Base-by-base conservation (phyloP, 108 stramenopile species). In the Licmophora abbreviata region DNA sequence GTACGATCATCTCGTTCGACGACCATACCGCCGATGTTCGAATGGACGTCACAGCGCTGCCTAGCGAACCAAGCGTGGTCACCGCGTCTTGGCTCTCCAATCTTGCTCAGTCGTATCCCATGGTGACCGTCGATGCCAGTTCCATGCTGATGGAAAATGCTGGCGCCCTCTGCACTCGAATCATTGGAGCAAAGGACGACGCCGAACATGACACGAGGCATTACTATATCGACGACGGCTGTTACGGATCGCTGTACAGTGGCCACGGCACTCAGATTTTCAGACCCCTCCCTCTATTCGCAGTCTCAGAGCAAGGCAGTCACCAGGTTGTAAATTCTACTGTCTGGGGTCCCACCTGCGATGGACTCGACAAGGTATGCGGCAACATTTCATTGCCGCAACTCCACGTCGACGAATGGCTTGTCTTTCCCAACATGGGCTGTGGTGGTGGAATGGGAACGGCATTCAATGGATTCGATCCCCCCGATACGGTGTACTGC, bases 291-390 rank as follows among this genome's bases (percentile, higher is more conserved):
- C n/a, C n/a, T n/a, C n/a, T n/a, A n/a, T n/a, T n/a, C n/a, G n/a
- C n/a, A n/a, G n/a, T n/a, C n/a, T n/a, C n/a, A n/a, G n/a, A n/a
- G n/a, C n/a, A n/a, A n/a, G 23, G 29, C 31, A 56, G 52, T 25
- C 51, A 37, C 9, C 8, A n/a, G 35, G 12, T 9, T 18, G 14
- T 7, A 26, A 2, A 24, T 12, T 42, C 63, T 10, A 74, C 73
- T 21, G 73, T 74, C 22, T 74, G 73, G 73, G 73, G 73, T 35
- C 73, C 73, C 22, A 74, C 73, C 22, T 74, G 68, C 35, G 73
- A 74, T 51, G 73, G 73, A 29, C 36, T 74, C 14, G 73, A 74
- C 37, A 53, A 56, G 20, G 73, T 74, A 12, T 74, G 73, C 41
- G 27, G 29, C 28, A 53, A 54, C 15, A 46, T 67, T 47, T 11